Evolutionary conservation across 2,329 filamentous ascomycete genomes (phyloP).

Genomic region (Rhinocladiella mackenziei): DNA sequence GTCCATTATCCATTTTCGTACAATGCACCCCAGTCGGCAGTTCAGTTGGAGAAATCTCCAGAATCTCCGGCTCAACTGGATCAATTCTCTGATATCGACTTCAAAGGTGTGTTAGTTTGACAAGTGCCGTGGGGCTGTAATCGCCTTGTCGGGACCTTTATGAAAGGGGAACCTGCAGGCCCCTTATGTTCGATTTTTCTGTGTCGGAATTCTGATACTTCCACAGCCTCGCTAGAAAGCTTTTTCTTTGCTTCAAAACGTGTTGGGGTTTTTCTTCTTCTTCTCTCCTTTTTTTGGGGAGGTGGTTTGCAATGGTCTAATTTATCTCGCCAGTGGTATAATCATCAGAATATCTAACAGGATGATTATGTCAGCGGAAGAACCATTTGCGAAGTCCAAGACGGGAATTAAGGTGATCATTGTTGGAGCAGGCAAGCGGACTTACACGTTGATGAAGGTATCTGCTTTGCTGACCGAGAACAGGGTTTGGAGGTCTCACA

Average conservation of each 20-base stretch:
- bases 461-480: slow-evolving; percentile 1
- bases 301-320: too few species aligned
- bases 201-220: not conserved
- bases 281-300: not conserved
- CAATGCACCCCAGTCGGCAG: slow-evolving; percentile 23
- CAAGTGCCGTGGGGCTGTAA: not conserved
- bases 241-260: not conserved
- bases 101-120: not conserved
- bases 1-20: slow-evolving; percentile 23
- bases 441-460: too few species aligned
- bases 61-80: not conserved
- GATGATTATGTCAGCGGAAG: slow-evolving; percentile 12
- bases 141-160: not conserved
- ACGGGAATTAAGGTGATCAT: slow-evolving; percentile 49
- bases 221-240: too few species aligned
- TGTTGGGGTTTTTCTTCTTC: not conserved
- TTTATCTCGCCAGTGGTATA: too few species aligned
- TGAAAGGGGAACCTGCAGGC: not conserved
- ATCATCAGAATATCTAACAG: not conserved
- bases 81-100: not conserved
- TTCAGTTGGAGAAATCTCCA: slow-evolving; percentile 20
- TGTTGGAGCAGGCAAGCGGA: slow-evolving; percentile 41
- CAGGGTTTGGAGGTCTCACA: slow-evolving; percentile 35
- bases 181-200: not conserved
- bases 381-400: slow-evolving; percentile 43